Percentiles rank a stretch among this genome's conserved stretches.
phyloP scores from a whole-genome alignment of 2,329 filamentous ascomycete species.

The Arthroderma uncinatum region DNA sequence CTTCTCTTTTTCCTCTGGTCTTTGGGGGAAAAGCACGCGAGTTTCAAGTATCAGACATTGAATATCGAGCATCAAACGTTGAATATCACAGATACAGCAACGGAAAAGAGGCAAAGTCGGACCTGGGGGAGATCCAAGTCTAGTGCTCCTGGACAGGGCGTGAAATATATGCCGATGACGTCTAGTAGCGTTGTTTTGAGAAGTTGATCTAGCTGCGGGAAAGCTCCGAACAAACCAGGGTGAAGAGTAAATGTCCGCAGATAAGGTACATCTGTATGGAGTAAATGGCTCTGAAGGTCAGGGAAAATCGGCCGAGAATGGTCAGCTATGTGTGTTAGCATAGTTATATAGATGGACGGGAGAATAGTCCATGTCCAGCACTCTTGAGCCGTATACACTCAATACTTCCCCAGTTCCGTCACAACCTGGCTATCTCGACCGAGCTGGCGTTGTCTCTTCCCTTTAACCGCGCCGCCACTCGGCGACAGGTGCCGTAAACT shows the following conservation, averaged over 20 bases:
- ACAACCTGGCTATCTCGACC: background rate
- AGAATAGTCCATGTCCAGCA: no score
- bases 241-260: background rate
- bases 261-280: background rate
- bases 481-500: background rate
- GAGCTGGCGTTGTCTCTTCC: background rate
- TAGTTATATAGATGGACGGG: background rate
- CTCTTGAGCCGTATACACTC: background rate
- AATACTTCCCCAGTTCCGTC: background rate
- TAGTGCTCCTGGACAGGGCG: background rate
- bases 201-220: background rate
- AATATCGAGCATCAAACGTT: background rate
- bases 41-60: background rate
- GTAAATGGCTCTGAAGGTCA: background rate
- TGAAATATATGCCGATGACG: background rate
- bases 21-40: background rate
- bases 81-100: background rate
- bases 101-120: background rate
- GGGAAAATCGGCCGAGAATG: conserved; percentile 1
- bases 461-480: background rate
- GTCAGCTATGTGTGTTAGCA: background rate
- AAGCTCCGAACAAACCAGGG: background rate
- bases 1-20: background rate
- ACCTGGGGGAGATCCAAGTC: background rate
- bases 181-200: background rate